Conservation (phyloP, 106 monocot genomes). For the Apostasia shenzhenica region DNA sequence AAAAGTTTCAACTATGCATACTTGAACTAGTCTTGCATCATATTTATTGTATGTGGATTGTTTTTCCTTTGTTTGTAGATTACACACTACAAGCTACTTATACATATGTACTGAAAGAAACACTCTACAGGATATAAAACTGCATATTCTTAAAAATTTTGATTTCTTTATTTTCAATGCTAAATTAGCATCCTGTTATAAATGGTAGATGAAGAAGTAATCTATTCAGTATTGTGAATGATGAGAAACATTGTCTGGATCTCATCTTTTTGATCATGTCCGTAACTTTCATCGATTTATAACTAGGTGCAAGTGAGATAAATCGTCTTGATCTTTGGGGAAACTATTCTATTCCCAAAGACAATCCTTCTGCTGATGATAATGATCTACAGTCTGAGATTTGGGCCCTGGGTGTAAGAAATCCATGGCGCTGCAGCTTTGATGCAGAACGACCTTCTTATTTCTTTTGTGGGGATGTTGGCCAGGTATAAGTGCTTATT, state of each 20-base stretch:
- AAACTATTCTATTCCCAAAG: constrained; percentile 85
- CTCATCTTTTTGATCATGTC: background rate
- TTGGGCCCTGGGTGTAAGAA: constrained; percentile 88
- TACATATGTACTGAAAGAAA: too few species aligned
- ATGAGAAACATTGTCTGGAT: background rate
- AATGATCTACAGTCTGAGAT: constrained; percentile 53
- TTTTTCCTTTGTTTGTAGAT: background rate
- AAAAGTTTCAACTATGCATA: too few species aligned
- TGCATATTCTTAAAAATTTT: too few species aligned
- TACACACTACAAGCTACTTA: background rate
- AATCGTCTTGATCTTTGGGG: constrained; percentile 71
- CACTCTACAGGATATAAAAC: too few species aligned
- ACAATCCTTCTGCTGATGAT: constrained; percentile 66
- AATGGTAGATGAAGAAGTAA: background rate
- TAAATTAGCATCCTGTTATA: too few species aligned
- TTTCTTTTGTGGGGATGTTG: constrained; percentile 83
- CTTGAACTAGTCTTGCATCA: too few species aligned
- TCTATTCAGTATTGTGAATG: background rate
- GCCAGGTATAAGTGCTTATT: constrained; percentile 41
- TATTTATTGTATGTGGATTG: too few species aligned
- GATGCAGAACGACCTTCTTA: constrained; percentile 72
- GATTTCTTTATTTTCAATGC: too few species aligned
- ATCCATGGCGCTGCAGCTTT: constrained; percentile 99
- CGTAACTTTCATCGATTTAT: background rate
- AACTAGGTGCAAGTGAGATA: constrained; percentile 50